Percentiles rank a stretch among this genome's conserved stretches.
These are phyloP conservation scores for Erysimum cheiri DNA, from an alignment of 441 rosid species.

Conservation along the genomic window DNA sequence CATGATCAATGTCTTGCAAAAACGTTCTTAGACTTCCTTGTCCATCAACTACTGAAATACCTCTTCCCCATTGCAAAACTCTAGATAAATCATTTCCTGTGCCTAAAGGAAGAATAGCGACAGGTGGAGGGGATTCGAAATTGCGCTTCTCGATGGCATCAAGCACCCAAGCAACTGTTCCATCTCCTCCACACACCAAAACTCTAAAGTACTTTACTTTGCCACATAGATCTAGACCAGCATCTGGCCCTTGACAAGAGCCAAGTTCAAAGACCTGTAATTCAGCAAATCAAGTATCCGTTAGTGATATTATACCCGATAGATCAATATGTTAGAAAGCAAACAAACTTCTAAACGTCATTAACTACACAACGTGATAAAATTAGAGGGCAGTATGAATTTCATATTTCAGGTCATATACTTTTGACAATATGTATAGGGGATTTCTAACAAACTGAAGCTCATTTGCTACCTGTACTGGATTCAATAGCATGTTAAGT, in stretches of 20 bases:
- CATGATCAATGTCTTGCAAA: constrained; percentile 64
- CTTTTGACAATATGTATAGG: not conserved
- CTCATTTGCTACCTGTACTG: constrained; percentile 58
- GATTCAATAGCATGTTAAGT: constrained; percentile 71
- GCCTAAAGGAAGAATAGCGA: constrained; percentile 74
- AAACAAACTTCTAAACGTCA: constrained; percentile 4
- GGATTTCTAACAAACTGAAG: constrained; percentile 11
- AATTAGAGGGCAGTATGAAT: not conserved
- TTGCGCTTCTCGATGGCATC: constrained; percentile 67
- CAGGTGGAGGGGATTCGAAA: constrained; percentile 75
- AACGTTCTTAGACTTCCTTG: constrained; percentile 61
- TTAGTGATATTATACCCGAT: not conserved
- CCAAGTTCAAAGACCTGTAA: constrained; percentile 67
- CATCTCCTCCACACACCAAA: constrained; percentile 83
- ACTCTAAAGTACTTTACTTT: constrained; percentile 62
- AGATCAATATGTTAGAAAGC: not conserved
- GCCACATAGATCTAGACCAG: constrained; percentile 64
- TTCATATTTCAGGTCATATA: constrained; percentile 14
- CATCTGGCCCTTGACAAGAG: constrained; percentile 69
- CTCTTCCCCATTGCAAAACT: constrained; percentile 74
- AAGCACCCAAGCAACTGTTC: constrained; percentile 78
- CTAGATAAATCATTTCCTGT: constrained; percentile 80
- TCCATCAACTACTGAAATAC: constrained; percentile 61
- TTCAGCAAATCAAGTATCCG: constrained; percentile 15
- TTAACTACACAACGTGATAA: not conserved